phyloP scores from a whole-genome alignment of 768 basidiomycete genomes.

The Podaxis sp. region DNA sequence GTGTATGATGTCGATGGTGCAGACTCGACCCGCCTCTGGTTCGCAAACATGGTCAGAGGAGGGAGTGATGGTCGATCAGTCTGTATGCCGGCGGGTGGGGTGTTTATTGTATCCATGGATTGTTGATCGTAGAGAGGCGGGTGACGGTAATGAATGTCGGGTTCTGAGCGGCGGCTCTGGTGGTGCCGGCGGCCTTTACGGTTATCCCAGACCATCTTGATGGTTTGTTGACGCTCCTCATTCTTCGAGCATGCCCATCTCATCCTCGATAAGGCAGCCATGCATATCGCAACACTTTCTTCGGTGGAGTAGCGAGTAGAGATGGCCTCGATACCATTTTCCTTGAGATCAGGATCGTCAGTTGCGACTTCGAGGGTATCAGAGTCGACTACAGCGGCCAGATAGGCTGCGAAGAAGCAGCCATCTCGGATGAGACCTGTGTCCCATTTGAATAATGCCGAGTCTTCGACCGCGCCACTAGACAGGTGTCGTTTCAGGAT shows the following conservation, averaged over 20 bases:
- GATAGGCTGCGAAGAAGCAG: conserved; percentile 80
- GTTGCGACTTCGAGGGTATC: conserved; percentile 29
- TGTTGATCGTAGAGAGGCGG: conserved; percentile 10
- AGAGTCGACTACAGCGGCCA: conserved; percentile 62
- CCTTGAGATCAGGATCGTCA: conserved; percentile 31
- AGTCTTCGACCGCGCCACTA: conserved; percentile 21
- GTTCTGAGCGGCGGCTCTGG: conserved; percentile 16
- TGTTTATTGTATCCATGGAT: conserved; percentile 19
- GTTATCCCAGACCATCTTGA: conserved; percentile 50
- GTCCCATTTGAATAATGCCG: conserved; percentile 77
- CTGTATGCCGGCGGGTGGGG: conserved; percentile 18
- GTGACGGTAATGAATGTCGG: conserved; percentile 12
- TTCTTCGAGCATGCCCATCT: conserved; percentile 77
- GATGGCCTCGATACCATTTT: conserved; percentile 25
- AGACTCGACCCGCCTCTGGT: conserved; percentile 41
- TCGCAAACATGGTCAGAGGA: conserved; percentile 34
- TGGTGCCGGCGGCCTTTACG: conserved; percentile 30
- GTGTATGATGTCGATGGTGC: conserved; percentile 47
- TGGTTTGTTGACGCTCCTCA: conserved; percentile 63
- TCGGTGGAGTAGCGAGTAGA: conserved; percentile 28
- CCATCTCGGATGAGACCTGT: conserved; percentile 85
- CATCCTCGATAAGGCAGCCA: conserved; percentile 76
- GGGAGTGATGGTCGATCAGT: conserved; percentile 43
- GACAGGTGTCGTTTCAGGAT: conserved; percentile 49
- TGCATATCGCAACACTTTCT: conserved; percentile 51